Percentiles rank a stretch among this genome's conserved stretches.
Evolutionary conservation across 2,329 filamentous ascomycete species (phyloP).

Genomic region (Penicillium corylophilum): DNA sequence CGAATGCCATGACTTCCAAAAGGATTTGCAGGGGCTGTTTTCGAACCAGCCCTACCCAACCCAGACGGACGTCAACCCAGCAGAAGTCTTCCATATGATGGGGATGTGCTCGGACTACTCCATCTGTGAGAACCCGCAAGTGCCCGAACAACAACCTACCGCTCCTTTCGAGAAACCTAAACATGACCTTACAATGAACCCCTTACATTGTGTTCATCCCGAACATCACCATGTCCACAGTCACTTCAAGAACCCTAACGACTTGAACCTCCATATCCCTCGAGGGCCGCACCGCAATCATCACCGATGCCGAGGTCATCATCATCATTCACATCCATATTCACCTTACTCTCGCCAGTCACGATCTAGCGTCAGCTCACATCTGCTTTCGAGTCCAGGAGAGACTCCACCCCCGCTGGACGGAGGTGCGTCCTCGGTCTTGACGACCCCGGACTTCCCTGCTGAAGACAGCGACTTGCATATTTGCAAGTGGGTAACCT

Average conservation of each 20-base stretch:
- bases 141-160: constrained; percentile 18
- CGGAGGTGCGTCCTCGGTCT: constrained; percentile 32
- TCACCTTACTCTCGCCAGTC: constrained; percentile 37
- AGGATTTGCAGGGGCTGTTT: constrained; percentile 27
- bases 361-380: constrained; percentile 39
- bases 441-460: constrained; percentile 38
- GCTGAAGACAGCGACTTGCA: constrained; percentile 34
- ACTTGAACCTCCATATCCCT: constrained; percentile 20
- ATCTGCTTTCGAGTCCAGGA: constrained; percentile 36
- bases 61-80: constrained; percentile 34
- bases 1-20: constrained; percentile 31
- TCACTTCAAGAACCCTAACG: constrained; percentile 30
- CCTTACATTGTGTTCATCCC: constrained; percentile 33
- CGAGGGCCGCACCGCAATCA: constrained; percentile 35
- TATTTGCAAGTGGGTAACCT: constrained; percentile 40
- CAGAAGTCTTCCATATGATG: constrained; percentile 39
- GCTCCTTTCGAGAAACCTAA: constrained; percentile 22
- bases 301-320: constrained; percentile 34
- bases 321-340: constrained; percentile 37
- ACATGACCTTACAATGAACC: constrained; percentile 18
- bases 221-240: constrained; percentile 35
- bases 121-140: constrained; percentile 27
- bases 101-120: constrained; percentile 34
- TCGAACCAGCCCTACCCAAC: constrained; percentile 22
- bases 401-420: constrained; percentile 40